These are phyloP conservation scores for Suillus bovinus DNA, from an alignment of 768 basidiomycete genomes.

Conservation along the genomic window DNA sequence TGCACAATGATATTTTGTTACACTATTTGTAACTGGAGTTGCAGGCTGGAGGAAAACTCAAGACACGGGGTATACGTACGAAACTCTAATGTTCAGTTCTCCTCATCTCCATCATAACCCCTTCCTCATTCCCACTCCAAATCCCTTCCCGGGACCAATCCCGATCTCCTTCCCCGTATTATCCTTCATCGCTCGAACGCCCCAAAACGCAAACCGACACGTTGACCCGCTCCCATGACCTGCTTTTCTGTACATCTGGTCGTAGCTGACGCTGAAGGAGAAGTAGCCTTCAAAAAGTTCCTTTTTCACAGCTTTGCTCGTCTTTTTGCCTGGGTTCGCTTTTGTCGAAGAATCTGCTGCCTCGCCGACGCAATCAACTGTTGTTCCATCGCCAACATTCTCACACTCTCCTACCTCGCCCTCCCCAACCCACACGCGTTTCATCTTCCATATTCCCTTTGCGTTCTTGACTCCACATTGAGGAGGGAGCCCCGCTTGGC, in stretches of 20 bases:
- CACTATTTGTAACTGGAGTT: background rate
- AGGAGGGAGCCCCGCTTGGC: constrained; percentile 23
- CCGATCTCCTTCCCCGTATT: constrained; percentile 36
- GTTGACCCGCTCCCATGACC: constrained; percentile 36
- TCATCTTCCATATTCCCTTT: constrained; percentile 36
- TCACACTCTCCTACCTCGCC: constrained; percentile 4
- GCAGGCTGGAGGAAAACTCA: background rate
- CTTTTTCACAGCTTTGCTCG: constrained; percentile 13
- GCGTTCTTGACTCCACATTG: constrained; percentile 36
- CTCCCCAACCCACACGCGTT: constrained; percentile 31
- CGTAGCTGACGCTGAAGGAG: constrained; percentile 36
- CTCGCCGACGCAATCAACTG: constrained; percentile 15
- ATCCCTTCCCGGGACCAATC: constrained; percentile 28
- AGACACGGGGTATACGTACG: background rate
- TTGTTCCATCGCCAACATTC: background rate
- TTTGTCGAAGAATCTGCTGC: constrained; percentile 9
- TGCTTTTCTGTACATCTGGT: constrained; percentile 34
- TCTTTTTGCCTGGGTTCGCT: background rate
- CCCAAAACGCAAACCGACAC: constrained; percentile 38
- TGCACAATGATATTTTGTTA: background rate
- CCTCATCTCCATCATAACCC: no score
- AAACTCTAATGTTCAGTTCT: background rate
- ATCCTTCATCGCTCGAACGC: constrained; percentile 36
- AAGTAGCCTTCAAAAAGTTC: constrained; percentile 44
- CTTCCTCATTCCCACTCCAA: constrained; percentile 11